Evolutionary conservation across 768 basidiomycete species (phyloP).

Genomic region (Collybia sordida): DNA sequence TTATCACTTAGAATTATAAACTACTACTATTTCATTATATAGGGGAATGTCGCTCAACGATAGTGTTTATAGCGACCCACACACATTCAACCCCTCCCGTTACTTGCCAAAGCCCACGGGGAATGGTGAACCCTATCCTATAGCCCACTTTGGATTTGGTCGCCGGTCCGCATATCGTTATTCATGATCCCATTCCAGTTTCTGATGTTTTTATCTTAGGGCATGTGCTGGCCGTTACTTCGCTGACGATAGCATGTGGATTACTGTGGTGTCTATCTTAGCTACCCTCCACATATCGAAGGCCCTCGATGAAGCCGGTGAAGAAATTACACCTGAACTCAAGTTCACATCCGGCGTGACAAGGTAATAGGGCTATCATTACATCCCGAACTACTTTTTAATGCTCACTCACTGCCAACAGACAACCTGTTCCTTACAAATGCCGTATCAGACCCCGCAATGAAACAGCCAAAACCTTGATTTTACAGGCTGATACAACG

Average conservation of each 20-base stretch:
- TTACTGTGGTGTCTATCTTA: not conserved
- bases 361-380: not conserved
- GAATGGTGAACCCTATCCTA: conserved; percentile 22
- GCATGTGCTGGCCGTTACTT: not conserved
- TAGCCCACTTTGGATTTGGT: conserved; percentile 26
- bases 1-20: not conserved
- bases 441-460: not conserved
- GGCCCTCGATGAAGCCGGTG: not conserved
- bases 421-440: too few relatives aligned
- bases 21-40: not conserved
- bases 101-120: conserved; percentile 19
- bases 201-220: not conserved
- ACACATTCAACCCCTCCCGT: conserved; percentile 24
- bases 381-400: too few relatives aligned
- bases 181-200: not conserved
- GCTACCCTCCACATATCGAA: not conserved
- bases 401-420: too few relatives aligned
- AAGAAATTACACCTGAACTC: not conserved
- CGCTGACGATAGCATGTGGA: conserved; percentile 3
- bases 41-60: conserved; percentile 24
- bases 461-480: too few relatives aligned
- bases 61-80: conserved; percentile 20
- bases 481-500: not conserved
- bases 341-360: not conserved
- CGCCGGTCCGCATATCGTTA: conserved; percentile 23